phyloP scores from a whole-genome alignment of 441 rosid species.

The Adansonia rubrostipa region DNA sequence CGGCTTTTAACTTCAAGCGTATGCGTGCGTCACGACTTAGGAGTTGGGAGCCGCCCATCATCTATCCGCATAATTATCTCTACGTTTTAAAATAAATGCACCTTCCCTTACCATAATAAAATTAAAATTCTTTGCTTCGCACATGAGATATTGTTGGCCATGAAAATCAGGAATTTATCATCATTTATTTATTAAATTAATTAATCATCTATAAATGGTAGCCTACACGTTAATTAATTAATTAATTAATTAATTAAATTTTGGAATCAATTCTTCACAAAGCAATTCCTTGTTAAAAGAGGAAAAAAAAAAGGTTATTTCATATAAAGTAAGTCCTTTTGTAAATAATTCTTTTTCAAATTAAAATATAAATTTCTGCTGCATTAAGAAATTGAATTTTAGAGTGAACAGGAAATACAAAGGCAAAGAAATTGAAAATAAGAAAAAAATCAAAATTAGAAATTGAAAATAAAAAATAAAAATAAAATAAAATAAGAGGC shows the following conservation, averaged over 20 bases:
- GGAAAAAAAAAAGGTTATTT: not conserved
- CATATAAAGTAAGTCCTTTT: not conserved
- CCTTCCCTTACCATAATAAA: not conserved
- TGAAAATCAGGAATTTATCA: too few relatives aligned
- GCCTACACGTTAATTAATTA: too few relatives aligned
- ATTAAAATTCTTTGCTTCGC: slow-evolving; percentile 16
- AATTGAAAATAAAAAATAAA: too few relatives aligned
- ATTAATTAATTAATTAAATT: not conserved
- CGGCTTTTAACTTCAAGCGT: slow-evolving; percentile 11
- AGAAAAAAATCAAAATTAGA: too few relatives aligned
- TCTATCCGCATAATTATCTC: not conserved
- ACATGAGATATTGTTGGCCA: not conserved
- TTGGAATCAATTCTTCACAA: not conserved
- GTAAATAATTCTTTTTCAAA: not conserved
- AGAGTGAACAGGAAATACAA: not conserved
- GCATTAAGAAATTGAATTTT: not conserved
- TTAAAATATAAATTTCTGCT: not conserved
- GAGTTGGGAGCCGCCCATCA: not conserved
- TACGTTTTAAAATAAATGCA: not conserved
- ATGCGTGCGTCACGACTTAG: too few relatives aligned
- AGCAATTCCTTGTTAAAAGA: not conserved
- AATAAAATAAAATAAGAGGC: too few relatives aligned
- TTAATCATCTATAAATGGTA: not conserved
- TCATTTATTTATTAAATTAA: not conserved
- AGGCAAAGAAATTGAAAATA: not conserved